Conservation (phyloP, 192 early-diverging fungal species). For the Gigaspora rosea region DNA sequence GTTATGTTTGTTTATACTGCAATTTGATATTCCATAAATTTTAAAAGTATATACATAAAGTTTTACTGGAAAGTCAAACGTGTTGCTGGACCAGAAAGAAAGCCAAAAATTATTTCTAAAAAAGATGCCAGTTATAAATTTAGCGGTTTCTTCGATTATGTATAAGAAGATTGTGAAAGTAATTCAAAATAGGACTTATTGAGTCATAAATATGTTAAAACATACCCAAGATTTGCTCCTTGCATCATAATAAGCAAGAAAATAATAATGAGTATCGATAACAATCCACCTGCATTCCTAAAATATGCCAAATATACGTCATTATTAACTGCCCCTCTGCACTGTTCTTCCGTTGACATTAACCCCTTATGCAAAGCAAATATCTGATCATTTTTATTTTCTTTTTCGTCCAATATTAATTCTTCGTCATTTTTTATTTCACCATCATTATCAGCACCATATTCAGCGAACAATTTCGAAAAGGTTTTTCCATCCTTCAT, state of each 20-base stretch:
- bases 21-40: neutral
- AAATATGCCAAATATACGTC: constrained; percentile 65
- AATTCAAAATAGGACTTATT: no score
- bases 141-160: no score
- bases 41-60: no score
- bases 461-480: constrained; percentile 61
- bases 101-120: no score
- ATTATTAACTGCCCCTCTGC: constrained; percentile 64
- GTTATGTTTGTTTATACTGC: neutral
- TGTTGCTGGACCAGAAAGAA: no score
- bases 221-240: constrained; percentile 60
- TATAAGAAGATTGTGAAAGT: no score
- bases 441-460: constrained; percentile 38
- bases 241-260: constrained; percentile 58
- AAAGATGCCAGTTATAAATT: no score
- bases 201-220: neutral
- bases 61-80: no score
- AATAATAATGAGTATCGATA: constrained; percentile 50
- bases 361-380: constrained; percentile 44
- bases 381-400: neutral
- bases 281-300: constrained; percentile 59
- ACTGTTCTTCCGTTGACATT: constrained; percentile 83
- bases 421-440: constrained; percentile 49
- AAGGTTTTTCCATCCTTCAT: constrained; percentile 64
- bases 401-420: constrained; percentile 11